Evolutionary conservation across 2,329 filamentous ascomycete species (phyloP).

Genomic region (Sarocladiaceae sp.): DNA sequence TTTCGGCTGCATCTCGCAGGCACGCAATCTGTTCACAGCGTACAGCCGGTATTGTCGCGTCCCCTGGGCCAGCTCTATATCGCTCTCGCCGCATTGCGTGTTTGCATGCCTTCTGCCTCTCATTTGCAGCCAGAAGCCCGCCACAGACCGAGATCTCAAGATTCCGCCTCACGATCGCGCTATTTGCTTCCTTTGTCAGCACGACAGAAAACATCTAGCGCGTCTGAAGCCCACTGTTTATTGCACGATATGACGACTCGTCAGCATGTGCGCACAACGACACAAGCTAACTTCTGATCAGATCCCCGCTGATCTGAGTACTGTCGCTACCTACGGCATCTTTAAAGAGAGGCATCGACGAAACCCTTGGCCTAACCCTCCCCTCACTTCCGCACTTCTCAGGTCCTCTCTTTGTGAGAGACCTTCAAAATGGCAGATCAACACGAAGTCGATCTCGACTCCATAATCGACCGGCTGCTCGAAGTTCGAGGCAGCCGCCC

Average conservation of each 20-base stretch:
- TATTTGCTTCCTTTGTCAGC: no score
- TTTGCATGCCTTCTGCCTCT: not conserved
- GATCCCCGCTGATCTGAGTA: no score
- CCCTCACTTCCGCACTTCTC: not conserved
- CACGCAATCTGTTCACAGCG: not conserved
- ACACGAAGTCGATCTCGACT: constrained; percentile 95
- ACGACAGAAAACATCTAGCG: no score
- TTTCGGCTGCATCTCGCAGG: not conserved
- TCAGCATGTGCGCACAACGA: no score
- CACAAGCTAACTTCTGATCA: no score
- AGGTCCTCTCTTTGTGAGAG: constrained; percentile 21
- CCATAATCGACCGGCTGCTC: constrained; percentile 96
- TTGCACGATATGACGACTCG: no score
- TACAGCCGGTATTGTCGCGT: not conserved
- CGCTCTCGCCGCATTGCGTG: not conserved
- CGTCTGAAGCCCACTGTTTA: no score
- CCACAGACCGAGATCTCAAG: not conserved
- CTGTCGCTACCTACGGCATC: no score
- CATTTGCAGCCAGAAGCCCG: not conserved
- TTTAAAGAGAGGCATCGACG: no score
- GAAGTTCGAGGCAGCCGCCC: constrained; percentile 97
- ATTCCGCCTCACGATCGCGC: no score
- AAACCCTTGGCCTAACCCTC: not conserved
- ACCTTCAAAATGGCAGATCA: constrained; percentile 54
- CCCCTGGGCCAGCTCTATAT: not conserved